Percentiles rank a stretch among this genome's conserved stretches.
Evolutionary conservation across 768 basidiomycete species (phyloP).

Genomic region (Chalciporus chontae): DNA sequence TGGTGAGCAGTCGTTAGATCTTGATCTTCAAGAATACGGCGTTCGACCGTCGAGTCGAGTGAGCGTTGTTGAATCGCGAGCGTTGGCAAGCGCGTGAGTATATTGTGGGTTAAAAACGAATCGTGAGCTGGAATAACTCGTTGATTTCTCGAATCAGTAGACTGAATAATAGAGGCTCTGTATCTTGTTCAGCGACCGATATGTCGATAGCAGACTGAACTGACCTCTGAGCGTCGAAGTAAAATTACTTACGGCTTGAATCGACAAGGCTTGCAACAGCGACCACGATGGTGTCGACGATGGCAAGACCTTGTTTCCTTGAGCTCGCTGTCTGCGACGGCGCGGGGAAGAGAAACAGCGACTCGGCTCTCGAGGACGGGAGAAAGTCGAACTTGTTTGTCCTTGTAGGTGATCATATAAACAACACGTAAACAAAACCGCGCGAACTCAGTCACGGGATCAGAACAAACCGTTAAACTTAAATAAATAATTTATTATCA

Average conservation of each 20-base stretch:
- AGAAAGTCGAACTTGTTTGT: slow-evolving; percentile 35
- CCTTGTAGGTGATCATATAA: slow-evolving; percentile 23
- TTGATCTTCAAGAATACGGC: slow-evolving; percentile 15
- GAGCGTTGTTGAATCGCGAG: slow-evolving; percentile 16
- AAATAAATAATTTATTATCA: not conserved
- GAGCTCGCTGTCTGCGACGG: slow-evolving; percentile 17
- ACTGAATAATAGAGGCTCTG: slow-evolving; percentile 14
- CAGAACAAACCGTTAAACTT: not conserved
- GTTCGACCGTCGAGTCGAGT: slow-evolving; percentile 14
- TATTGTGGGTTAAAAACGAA: slow-evolving; percentile 14
- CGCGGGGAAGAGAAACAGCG: slow-evolving; percentile 17
- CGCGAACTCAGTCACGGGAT: slow-evolving; percentile 23
- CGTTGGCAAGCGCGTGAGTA: slow-evolving; percentile 12
- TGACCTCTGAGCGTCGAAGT: slow-evolving; percentile 21
- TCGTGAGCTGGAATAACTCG: slow-evolving; percentile 26
- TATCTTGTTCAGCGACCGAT: not conserved
- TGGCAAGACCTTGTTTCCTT: slow-evolving; percentile 18
- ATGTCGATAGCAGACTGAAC: not conserved
- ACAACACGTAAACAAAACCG: slow-evolving; percentile 32
- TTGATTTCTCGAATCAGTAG: slow-evolving; percentile 21
- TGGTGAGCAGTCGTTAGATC: slow-evolving; percentile 23
- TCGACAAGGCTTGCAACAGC: slow-evolving; percentile 17
- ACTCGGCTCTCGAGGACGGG: not conserved
- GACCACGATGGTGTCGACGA: slow-evolving; percentile 17
- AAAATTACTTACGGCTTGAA: slow-evolving; percentile 25